phyloP scores from a whole-genome alignment of 2,329 filamentous ascomycete species.

The Lasiodiplodia gonubiensis region DNA sequence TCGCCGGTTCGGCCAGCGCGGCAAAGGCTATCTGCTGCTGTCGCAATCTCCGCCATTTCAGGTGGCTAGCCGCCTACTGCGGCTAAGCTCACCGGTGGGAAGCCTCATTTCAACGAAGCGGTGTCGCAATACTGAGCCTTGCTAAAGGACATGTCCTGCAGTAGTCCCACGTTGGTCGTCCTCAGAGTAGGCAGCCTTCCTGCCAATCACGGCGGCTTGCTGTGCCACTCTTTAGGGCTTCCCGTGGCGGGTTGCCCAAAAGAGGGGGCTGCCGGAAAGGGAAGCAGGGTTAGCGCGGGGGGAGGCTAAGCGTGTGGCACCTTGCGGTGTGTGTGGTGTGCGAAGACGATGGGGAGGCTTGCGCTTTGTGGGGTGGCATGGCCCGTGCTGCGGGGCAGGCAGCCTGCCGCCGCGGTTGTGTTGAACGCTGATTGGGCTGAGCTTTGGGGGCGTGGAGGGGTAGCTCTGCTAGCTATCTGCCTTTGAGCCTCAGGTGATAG shows the following conservation, averaged over 20 bases:
- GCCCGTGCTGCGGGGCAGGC: background rate
- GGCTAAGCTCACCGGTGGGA: background rate
- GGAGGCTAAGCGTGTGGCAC: conserved; percentile 7
- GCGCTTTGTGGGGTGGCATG: background rate
- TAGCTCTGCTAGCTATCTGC: conserved; percentile 1
- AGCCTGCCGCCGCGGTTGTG: background rate
- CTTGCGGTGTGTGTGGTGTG: conserved; percentile 20
- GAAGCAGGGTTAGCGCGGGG: conserved; percentile 15
- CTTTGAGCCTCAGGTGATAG: background rate
- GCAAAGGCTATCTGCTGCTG: background rate
- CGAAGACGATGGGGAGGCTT: background rate
- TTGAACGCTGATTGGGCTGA: background rate
- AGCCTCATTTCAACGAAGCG: background rate
- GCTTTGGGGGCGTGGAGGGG: background rate
- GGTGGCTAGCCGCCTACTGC: background rate
- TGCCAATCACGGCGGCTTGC: background rate
- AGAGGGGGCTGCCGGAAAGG: background rate
- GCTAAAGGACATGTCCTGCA: conserved; percentile 1
- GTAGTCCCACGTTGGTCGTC: background rate
- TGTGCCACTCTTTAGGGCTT: background rate
- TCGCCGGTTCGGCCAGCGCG: background rate
- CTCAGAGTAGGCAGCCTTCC: background rate
- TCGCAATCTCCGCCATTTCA: background rate
- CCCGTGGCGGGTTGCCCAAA: conserved; percentile 10
- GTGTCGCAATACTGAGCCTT: background rate